Evolutionary conservation across 2,329 filamentous ascomycete genomes (phyloP).

Genomic region (Aschersonia sp.): DNA sequence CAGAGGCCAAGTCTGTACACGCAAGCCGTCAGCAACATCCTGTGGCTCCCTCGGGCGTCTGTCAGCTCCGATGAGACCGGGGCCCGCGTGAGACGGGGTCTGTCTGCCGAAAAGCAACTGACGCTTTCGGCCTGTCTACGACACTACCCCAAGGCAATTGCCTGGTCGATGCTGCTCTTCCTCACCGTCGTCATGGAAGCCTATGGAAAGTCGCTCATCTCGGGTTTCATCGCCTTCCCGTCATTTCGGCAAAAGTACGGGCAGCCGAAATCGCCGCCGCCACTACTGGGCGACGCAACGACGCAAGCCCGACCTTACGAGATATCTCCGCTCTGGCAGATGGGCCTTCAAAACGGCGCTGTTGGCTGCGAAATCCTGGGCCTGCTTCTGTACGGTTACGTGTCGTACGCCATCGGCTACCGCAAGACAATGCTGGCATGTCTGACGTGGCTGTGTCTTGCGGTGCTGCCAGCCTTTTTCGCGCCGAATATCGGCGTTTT

Average conservation of each 20-base stretch:
- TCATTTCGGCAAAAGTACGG: constrained; percentile 13
- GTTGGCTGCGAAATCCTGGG: constrained; percentile 17
- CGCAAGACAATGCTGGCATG: constrained; percentile 22
- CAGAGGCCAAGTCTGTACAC: not conserved
- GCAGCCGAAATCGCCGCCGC: constrained; percentile 1
- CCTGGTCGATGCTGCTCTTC: constrained; percentile 11
- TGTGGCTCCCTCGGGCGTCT: not conserved
- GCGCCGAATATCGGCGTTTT: constrained; percentile 17
- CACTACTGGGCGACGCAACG: not conserved
- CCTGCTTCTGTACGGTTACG: constrained; percentile 23
- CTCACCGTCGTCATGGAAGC: constrained; percentile 12
- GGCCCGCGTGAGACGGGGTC: constrained; percentile 1
- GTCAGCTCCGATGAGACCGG: not conserved
- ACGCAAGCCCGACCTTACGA: constrained; percentile 15
- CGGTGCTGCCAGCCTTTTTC: constrained; percentile 24
- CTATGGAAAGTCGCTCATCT: constrained; percentile 10
- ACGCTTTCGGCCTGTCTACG: constrained; percentile 8
- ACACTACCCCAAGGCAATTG: constrained; percentile 11
- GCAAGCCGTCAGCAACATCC: not conserved
- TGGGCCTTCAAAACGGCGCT: constrained; percentile 10
- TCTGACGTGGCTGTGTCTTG: constrained; percentile 17
- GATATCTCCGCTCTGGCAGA: constrained; percentile 14
- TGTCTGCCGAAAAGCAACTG: constrained; percentile 8
- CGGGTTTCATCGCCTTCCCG: constrained; percentile 10
- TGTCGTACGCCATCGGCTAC: constrained; percentile 22